These are phyloP conservation scores for Chlamydomonas incerta DNA, from an alignment of 139 green algal genomes.

Conservation along the genomic window DNA sequence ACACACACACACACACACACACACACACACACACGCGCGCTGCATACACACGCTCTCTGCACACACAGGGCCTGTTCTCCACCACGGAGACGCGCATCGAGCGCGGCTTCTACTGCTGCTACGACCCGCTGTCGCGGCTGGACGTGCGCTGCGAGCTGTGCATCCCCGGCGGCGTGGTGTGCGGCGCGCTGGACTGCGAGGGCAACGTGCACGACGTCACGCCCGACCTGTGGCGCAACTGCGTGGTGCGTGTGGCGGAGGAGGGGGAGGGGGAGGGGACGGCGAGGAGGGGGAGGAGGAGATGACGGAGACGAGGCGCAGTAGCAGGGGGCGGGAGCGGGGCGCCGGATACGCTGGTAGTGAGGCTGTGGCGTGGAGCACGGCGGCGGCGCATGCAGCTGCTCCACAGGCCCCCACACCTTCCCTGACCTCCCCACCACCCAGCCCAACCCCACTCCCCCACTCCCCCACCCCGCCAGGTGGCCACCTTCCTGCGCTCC, in stretches of 20 bases:
- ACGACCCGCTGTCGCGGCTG: slow-evolving; percentile 68
- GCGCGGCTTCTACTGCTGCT: slow-evolving; percentile 77
- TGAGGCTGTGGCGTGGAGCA: too few relatives aligned
- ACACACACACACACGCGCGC: too few relatives aligned
- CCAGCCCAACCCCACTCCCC: not conserved
- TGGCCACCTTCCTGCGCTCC: slow-evolving; percentile 61
- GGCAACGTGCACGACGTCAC: slow-evolving; percentile 60
- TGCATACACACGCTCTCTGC: too few relatives aligned
- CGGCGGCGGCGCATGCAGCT: too few relatives aligned
- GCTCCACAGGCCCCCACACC: too few relatives aligned
- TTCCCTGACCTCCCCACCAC: too few relatives aligned
- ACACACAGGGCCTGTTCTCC: slow-evolving; percentile 64
- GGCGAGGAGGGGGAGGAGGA: too few relatives aligned
- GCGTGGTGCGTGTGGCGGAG: slow-evolving; percentile 2
- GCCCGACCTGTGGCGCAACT: slow-evolving; percentile 57
- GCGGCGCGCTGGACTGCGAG: slow-evolving; percentile 55
- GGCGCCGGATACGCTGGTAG: too few relatives aligned
- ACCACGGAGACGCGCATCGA: slow-evolving; percentile 58
- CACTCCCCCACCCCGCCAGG: not conserved
- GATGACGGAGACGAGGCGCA: too few relatives aligned
- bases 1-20: slow-evolving; percentile 14
- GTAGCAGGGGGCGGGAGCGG: too few relatives aligned
- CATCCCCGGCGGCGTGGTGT: slow-evolving; percentile 59
- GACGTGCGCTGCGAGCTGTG: slow-evolving; percentile 74
- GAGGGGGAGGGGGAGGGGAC: too few relatives aligned